Percentiles rank a stretch among this genome's conserved stretches.
These are phyloP conservation scores for Lachancea lanzarotensis DNA, from an alignment of 805 yeast genomes.

Conservation along the genomic window DNA sequence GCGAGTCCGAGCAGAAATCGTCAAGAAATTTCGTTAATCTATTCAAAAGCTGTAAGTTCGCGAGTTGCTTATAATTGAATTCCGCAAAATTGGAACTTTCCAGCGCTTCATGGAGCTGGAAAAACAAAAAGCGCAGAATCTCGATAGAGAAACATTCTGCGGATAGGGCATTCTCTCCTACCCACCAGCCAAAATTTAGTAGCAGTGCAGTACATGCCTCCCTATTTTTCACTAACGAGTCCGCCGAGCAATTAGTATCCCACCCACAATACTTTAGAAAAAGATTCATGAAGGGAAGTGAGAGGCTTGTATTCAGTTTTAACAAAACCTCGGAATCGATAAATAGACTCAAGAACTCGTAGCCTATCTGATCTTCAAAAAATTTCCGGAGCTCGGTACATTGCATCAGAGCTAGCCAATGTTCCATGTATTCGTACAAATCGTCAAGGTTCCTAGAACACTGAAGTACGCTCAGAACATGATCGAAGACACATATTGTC, in stretches of 20 bases:
- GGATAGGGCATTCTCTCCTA: background rate
- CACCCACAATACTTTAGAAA: slow-evolving; percentile 53
- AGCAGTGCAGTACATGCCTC: slow-evolving; percentile 52
- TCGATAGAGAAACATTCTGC: slow-evolving; percentile 25
- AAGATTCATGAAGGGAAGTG: slow-evolving; percentile 41
- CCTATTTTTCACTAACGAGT: slow-evolving; percentile 52
- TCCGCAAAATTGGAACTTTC: slow-evolving; percentile 44
- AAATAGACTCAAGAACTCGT: slow-evolving; percentile 17
- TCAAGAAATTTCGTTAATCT: slow-evolving; percentile 26
- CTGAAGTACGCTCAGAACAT: slow-evolving; percentile 15
- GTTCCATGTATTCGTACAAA: slow-evolving; percentile 14
- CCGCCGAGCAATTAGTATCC: slow-evolving; percentile 42
- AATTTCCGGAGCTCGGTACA: slow-evolving; percentile 11
- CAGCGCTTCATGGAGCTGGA: slow-evolving; percentile 52
- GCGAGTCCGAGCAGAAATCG: slow-evolving; percentile 32
- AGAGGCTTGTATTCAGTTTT: slow-evolving; percentile 23
- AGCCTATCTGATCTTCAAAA: slow-evolving; percentile 21
- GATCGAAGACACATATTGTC: slow-evolving; percentile 14
- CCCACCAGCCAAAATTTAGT: slow-evolving; percentile 59
- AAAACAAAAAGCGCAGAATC: slow-evolving; percentile 45
- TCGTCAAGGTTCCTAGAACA: slow-evolving; percentile 10
- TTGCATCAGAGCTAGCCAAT: slow-evolving; percentile 16
- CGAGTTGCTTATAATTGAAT: slow-evolving; percentile 48
- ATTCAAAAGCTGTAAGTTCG: slow-evolving; percentile 44
- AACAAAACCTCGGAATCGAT: slow-evolving; percentile 10